phyloP scores from a whole-genome alignment of 164 flowering plant genomes.

The Aristolochia californica region DNA sequence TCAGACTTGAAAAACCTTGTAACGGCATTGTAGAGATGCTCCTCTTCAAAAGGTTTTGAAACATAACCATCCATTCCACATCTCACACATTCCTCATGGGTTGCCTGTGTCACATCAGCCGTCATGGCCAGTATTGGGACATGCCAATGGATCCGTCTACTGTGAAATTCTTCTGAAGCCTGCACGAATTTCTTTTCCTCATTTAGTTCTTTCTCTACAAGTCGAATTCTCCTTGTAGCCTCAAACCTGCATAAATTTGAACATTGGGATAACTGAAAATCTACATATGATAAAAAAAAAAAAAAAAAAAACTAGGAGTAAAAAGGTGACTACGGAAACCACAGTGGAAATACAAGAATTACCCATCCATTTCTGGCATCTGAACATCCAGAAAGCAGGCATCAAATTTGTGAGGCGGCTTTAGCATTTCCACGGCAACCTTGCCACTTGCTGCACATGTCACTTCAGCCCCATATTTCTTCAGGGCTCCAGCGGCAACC shows the following conservation, averaged over 20 bases:
- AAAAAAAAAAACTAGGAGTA: neutral
- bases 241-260: constrained; percentile 47
- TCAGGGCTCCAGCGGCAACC: constrained; percentile 85
- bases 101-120: constrained; percentile 78
- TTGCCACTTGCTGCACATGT: constrained; percentile 73
- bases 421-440: constrained; percentile 49
- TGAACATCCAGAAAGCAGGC: constrained; percentile 98
- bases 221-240: constrained; percentile 61
- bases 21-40: constrained; percentile 62
- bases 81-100: constrained; percentile 49
- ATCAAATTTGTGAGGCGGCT: constrained; percentile 74
- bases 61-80: constrained; percentile 94
- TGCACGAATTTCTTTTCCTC: constrained; percentile 40
- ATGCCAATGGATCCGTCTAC: constrained; percentile 42
- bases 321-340: neutral
- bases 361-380: constrained; percentile 99
- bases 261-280: neutral
- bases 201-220: constrained; percentile 37
- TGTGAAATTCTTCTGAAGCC: constrained; percentile 23
- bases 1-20: constrained; percentile 55
- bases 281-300: neutral
- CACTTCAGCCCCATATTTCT: constrained; percentile 73
- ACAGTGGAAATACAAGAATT: constrained; percentile 1
- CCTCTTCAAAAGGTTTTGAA: constrained; percentile 83
- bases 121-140: constrained; percentile 96